Percentiles rank a stretch among this genome's conserved stretches.
Conservation (phyloP, 2,329 filamentous ascomycete species). For the Pseudogymnoascus sp. region DNA sequence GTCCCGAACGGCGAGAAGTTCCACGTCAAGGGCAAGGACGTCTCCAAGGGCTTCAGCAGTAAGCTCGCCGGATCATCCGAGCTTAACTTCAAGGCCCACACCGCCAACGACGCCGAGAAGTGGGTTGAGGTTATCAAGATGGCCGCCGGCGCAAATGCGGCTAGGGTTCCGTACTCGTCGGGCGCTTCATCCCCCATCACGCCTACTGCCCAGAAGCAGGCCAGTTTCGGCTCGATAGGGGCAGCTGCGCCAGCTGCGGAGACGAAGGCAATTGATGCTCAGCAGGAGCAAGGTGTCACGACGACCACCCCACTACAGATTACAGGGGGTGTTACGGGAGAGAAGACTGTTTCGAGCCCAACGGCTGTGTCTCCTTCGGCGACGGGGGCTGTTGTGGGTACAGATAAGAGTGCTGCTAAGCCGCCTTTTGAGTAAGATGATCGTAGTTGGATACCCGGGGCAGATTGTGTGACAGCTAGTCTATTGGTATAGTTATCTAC, state of each 20-base stretch:
- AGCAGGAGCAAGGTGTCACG: background rate
- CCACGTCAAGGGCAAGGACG: slow-evolving; percentile 90
- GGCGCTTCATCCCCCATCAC: slow-evolving; percentile 3
- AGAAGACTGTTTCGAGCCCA: slow-evolving; percentile 21
- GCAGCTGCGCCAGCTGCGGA: background rate
- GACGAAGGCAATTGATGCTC: background rate
- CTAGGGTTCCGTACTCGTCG: background rate
- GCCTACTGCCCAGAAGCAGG: slow-evolving; percentile 1
- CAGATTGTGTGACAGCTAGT: background rate
- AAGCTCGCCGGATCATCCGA: slow-evolving; percentile 75
- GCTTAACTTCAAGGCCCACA: slow-evolving; percentile 80
- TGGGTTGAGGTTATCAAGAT: slow-evolving; percentile 67
- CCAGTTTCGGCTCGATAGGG: background rate
- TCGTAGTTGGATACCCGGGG: background rate
- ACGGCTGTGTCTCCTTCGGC: slow-evolving; percentile 11
- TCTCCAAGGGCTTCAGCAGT: slow-evolving; percentile 68
- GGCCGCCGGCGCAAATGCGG: slow-evolving; percentile 13
- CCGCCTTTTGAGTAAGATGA: background rate
- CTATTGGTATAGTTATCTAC: background rate
- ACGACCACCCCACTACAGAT: slow-evolving; percentile 16
- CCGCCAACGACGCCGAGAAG: slow-evolving; percentile 67
- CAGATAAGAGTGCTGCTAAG: background rate
- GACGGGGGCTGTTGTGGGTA: background rate
- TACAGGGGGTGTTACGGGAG: slow-evolving; percentile 17
- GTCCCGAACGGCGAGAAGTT: slow-evolving; percentile 70